A percentile compares a stretch with the other conserved stretches of the same genome.
phyloP scores from a whole-genome alignment of 345 rosid genomes.

The Aquilaria sinensis region DNA sequence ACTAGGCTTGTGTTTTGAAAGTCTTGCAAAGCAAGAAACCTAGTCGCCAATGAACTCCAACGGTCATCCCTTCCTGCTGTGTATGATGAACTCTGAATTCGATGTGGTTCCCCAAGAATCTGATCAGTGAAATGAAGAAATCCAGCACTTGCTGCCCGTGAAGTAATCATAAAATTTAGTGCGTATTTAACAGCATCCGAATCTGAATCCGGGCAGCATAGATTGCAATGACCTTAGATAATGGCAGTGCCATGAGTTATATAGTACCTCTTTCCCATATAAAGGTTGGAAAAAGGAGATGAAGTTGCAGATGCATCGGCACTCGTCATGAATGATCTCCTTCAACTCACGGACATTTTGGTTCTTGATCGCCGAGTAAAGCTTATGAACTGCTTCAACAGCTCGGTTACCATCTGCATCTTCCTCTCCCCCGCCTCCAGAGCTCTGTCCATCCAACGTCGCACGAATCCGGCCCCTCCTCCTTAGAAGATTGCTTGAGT shows the following conservation, averaged over 20 bases:
- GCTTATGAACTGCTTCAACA: conserved; percentile 52
- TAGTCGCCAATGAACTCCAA: conserved; percentile 63
- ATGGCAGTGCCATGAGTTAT: background rate
- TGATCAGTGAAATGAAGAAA: conserved; percentile 47
- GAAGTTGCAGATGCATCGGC: conserved; percentile 59
- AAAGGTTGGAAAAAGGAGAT: conserved; percentile 37
- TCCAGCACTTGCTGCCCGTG: conserved; percentile 63
- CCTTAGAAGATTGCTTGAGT: conserved; percentile 1
- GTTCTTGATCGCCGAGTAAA: conserved; percentile 45
- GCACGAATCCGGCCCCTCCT: conserved; percentile 7
- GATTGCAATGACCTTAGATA: background rate
- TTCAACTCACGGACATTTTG: conserved; percentile 38
- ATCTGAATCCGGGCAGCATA: too few relatives aligned
- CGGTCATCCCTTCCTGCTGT: conserved; percentile 52
- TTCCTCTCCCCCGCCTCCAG: conserved; percentile 22
- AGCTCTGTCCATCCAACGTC: conserved; percentile 13
- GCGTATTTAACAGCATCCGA: background rate
- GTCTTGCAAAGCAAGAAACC: conserved; percentile 28
- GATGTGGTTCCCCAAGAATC: conserved; percentile 43
- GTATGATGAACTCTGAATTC: conserved; percentile 54
- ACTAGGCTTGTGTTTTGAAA: background rate
- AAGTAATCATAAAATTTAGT: background rate
- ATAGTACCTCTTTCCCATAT: conserved; percentile 66
- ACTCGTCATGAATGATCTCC: conserved; percentile 64
- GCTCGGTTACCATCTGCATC: conserved; percentile 37